phyloP scores from a whole-genome alignment of 2,329 filamentous ascomycete genomes.

The Byssochlamys sp. region DNA sequence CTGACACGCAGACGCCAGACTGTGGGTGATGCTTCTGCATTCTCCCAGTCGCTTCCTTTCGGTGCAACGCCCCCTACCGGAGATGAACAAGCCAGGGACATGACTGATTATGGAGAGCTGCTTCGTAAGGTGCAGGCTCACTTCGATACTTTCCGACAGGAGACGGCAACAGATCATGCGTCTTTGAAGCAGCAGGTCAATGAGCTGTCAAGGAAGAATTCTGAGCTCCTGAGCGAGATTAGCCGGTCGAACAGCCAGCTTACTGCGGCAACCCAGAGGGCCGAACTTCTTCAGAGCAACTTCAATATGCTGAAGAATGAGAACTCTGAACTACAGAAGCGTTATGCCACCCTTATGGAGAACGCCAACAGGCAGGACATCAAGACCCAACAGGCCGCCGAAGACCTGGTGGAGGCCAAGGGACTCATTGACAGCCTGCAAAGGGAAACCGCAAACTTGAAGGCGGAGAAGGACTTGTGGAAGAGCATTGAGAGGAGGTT shows the following conservation, averaged over 20 bases:
- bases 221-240: conserved; percentile 69
- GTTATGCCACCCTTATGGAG: conserved; percentile 66
- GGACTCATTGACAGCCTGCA: conserved; percentile 75
- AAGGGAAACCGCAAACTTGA: conserved; percentile 83
- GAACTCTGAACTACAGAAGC: conserved; percentile 76
- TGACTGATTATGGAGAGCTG: conserved; percentile 65
- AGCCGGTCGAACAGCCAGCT: conserved; percentile 72
- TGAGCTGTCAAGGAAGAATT: conserved; percentile 70
- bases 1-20: conserved; percentile 65
- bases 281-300: conserved; percentile 82
- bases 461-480: conserved; percentile 89
- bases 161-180: conserved; percentile 69
- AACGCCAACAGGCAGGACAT: conserved; percentile 82
- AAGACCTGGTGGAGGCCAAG: conserved; percentile 81
- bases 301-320: conserved; percentile 74
- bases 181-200: conserved; percentile 79
- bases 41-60: conserved; percentile 62
- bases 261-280: conserved; percentile 69
- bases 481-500: conserved; percentile 85
- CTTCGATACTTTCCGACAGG: conserved; percentile 80
- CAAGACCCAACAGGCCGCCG: conserved; percentile 78
- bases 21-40: conserved; percentile 50
- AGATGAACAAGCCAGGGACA: conserved; percentile 39
- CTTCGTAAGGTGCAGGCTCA: conserved; percentile 80
- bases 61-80: conserved; percentile 38